phyloP scores from a whole-genome alignment of 495 filamentous ascomycete species.

The Achaetomiella virescens region DNA sequence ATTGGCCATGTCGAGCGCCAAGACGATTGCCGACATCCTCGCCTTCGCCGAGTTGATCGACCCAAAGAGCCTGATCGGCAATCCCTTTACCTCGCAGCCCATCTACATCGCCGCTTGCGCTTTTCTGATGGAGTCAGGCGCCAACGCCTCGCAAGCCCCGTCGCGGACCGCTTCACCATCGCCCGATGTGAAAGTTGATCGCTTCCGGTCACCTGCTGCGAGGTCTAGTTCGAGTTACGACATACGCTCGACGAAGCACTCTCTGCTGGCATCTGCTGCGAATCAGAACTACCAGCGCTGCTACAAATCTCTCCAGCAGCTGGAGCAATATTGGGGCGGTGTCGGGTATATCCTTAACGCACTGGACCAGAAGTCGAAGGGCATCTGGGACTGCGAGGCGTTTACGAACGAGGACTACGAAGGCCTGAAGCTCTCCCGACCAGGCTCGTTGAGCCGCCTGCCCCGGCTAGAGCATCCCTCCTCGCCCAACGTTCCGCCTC shows the following conservation, averaged over 20 bases:
- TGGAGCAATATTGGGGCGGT: conserved; percentile 77
- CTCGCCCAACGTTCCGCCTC: conserved; percentile 45
- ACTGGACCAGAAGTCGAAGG: conserved; percentile 80
- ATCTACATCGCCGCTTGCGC: conserved; percentile 87
- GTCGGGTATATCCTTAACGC: conserved; percentile 81
- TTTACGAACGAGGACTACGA: conserved; percentile 75
- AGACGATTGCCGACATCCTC: conserved; percentile 80
- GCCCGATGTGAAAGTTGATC: conserved; percentile 18
- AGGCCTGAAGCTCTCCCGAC: conserved; percentile 49
- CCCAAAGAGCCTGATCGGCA: conserved; percentile 72
- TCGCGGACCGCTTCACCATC: conserved; percentile 47
- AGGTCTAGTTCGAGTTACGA: conserved; percentile 27
- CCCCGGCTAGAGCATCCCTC: conserved; percentile 29
- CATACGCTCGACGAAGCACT: conserved; percentile 58
- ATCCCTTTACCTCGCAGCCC: conserved; percentile 82
- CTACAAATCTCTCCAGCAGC: conserved; percentile 68
- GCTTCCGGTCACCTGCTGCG: conserved; percentile 2
- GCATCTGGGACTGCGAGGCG: conserved; percentile 72
- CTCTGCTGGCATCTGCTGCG: conserved; percentile 65
- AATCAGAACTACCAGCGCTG: conserved; percentile 76
- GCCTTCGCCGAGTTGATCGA: conserved; percentile 73
- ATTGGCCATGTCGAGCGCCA: conserved; percentile 79
- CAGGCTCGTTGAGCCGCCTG: conserved; percentile 39
- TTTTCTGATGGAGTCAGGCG: conserved; percentile 73
- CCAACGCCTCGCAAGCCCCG: conserved; percentile 50